Evolutionary conservation across 257 asterid genomes (phyloP).

Genomic region (Nemophila menziesii): DNA sequence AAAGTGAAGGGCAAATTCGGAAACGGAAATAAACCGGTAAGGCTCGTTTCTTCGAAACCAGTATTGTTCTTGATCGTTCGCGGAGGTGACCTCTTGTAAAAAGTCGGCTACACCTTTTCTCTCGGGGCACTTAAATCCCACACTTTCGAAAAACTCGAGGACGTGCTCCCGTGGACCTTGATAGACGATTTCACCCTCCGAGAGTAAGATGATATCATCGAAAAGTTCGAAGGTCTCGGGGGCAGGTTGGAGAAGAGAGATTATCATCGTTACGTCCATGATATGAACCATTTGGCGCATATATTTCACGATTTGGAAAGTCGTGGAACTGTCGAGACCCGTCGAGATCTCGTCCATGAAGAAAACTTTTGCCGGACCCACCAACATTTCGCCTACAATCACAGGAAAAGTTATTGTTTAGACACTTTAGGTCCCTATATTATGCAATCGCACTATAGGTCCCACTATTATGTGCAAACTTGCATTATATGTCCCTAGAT

Average conservation of each 20-base stretch:
- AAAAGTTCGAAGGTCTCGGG: slow-evolving; percentile 71
- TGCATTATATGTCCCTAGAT: too few relatives aligned
- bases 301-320: slow-evolving; percentile 67
- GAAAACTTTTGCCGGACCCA: slow-evolving; percentile 83
- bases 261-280: slow-evolving; percentile 62
- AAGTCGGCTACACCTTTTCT: slow-evolving; percentile 80
- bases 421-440: too few relatives aligned
- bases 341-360: slow-evolving; percentile 93
- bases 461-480: too few relatives aligned
- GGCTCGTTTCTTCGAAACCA: slow-evolving; percentile 47
- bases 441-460: too few relatives aligned
- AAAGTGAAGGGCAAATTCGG: slow-evolving; percentile 50
- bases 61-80: slow-evolving; percentile 69
- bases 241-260: slow-evolving; percentile 78
- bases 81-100: slow-evolving; percentile 78
- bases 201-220: slow-evolving; percentile 65
- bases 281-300: slow-evolving; percentile 85
- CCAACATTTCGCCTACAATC: slow-evolving; percentile 76
- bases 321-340: slow-evolving; percentile 83
- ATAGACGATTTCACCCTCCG: slow-evolving; percentile 65
- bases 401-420: not conserved
- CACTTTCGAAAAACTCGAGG: slow-evolving; percentile 48
- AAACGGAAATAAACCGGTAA: slow-evolving; percentile 37
- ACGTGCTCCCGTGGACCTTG: slow-evolving; percentile 68
- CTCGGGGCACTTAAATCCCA: slow-evolving; percentile 80